Evolutionary conservation across 805 yeast genomes (phyloP), one percentile per base, ranked within the genome.

Genomic region (Priceomyces castillae): DNA sequence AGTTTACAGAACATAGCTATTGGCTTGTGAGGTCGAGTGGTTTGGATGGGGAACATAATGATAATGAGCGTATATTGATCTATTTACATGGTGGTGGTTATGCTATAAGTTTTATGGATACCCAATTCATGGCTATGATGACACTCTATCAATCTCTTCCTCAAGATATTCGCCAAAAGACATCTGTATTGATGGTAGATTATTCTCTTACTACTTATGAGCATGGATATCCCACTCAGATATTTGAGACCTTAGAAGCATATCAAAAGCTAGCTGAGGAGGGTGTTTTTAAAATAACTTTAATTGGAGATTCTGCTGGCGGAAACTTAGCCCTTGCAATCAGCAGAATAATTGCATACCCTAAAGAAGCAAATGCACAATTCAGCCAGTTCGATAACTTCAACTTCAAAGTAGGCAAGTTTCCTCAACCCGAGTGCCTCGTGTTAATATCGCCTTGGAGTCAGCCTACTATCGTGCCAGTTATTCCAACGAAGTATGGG

Each of bases 371-470:
- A 1, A 43, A 44, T 14, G 40, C 37, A 18, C 59, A 55, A n/a
- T 64, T 64, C 39, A 40, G 47, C 6, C 41, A 41, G 10, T 60
- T 47, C 42, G 44, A 7, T 6, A 10, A 23, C 10, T 23, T 23
- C 10, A 12, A 10, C 12, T 15, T 15, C 3, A n/a, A n/a, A n/a
- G 15, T 33, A 4, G 44, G 50, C 3, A 42, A 50, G 1, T 46
- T 59, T 42, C 58, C 59, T 2, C 65, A 64, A 47, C 71, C 71
- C 4, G 49, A 48, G 16, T 52, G 64, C 2, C 45, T 59, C 30
- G 46, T 64, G 2, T 51, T 64, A 37, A 43, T 61, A 9, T 61
- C 68, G 34, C 71, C 72, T 11, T 67, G 72, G 72, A 60, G 62
- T 23, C 58, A 66, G 43, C 71, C 72, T 6, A 47, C 47, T 33